phyloP scores from a whole-genome alignment of 1,284 basidiomycete genomes.

The Fistulinella cinereoalba region DNA sequence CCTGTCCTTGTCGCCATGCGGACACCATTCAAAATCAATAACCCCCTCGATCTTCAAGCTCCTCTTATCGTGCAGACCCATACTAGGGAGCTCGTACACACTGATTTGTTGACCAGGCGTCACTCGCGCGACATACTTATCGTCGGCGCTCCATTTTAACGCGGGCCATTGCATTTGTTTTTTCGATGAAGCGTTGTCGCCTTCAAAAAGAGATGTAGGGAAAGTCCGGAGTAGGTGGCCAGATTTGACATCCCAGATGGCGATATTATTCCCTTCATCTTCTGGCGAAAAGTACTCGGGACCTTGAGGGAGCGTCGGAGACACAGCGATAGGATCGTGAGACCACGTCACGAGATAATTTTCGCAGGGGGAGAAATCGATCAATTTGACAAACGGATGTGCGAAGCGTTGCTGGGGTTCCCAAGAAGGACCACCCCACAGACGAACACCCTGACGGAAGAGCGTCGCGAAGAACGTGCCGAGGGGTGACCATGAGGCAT shows the following conservation, averaged over 20 bases:
- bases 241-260: slow-evolving; percentile 97
- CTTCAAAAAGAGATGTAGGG: slow-evolving; percentile 61
- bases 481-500: slow-evolving; percentile 95
- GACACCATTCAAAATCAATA: slow-evolving; percentile 99
- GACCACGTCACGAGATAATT: slow-evolving; percentile 99
- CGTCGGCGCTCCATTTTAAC: slow-evolving; percentile 98
- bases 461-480: slow-evolving; percentile 94
- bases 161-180: slow-evolving; percentile 92
- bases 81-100: slow-evolving; percentile 92
- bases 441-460: slow-evolving; percentile 92
- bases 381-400: slow-evolving; percentile 92
- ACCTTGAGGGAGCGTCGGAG: slow-evolving; percentile 78
- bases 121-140: slow-evolving; percentile 86
- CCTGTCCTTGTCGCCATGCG: slow-evolving; percentile 85
- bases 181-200: slow-evolving; percentile 58
- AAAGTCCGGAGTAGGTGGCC: slow-evolving; percentile 93
- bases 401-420: slow-evolving; percentile 87
- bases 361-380: slow-evolving; percentile 98
- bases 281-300: slow-evolving; percentile 88
- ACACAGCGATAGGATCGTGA: slow-evolving; percentile 88
- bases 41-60: slow-evolving; percentile 98
- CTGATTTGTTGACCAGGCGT: slow-evolving; percentile 92
- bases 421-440: slow-evolving; percentile 94
- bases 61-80: slow-evolving; percentile 97
- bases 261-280: slow-evolving; percentile 96